Conservation (phyloP, 345 rosid genomes). For the Corchorus olitorius region DNA sequence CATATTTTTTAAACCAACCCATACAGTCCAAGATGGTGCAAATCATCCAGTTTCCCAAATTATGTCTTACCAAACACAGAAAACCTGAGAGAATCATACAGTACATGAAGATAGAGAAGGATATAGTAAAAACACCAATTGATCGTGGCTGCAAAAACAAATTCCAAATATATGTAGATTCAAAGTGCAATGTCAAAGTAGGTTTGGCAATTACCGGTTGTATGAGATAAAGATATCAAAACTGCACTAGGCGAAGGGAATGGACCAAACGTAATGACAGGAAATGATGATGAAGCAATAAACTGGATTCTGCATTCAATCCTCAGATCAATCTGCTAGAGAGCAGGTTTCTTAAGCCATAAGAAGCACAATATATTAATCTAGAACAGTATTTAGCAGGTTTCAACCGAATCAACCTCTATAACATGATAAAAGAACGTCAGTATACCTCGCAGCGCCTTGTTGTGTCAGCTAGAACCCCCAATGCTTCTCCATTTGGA, state of each 20-base stretch:
- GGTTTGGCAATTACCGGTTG: conserved; percentile 60
- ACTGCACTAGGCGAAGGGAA: conserved; percentile 73
- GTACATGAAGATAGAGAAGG: neutral
- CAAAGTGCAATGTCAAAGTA: conserved; percentile 9
- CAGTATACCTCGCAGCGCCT: conserved; percentile 74
- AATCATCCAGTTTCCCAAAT: neutral
- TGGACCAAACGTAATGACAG: conserved; percentile 86
- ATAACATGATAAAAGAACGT: neutral
- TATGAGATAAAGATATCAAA: conserved; percentile 70
- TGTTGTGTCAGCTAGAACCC: conserved; percentile 92
- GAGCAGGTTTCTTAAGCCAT: too few relatives aligned
- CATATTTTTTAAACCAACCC: neutral
- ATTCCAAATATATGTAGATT: neutral
- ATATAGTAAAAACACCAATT: neutral
- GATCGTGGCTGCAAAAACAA: neutral
- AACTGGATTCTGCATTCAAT: conserved; percentile 53
- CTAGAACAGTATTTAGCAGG: neutral
- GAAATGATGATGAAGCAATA: conserved; percentile 61
- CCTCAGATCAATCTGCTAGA: conserved; percentile 95
- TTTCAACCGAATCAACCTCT: neutral
- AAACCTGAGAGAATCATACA: neutral
- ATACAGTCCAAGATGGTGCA: neutral
- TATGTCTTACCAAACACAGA: conserved; percentile 9
- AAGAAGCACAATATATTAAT: neutral
- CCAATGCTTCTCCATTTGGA: conserved; percentile 83